Conservation (phyloP, 129 eudicot genomes). For the Pseudognaphalium luteoalbum region DNA sequence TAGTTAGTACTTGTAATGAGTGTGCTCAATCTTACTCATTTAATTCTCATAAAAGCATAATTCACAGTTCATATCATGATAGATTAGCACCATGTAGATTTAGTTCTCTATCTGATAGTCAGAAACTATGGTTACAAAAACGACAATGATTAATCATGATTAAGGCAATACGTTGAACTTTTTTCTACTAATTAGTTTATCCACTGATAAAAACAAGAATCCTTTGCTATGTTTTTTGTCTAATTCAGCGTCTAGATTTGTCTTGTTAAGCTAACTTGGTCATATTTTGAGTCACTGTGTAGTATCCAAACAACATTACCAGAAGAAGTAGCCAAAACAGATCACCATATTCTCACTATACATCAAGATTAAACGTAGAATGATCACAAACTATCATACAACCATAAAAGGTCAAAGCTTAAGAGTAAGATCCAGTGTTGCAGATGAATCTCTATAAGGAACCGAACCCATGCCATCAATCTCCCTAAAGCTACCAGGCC, state of each 20-base stretch:
- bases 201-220: neutral
- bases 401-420: conserved; percentile 41
- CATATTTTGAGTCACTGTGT: neutral
- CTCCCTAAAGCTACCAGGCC: conserved; percentile 75
- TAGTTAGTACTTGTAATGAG: no score
- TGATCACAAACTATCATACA: neutral
- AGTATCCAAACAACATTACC: neutral
- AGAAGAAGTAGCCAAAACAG: neutral
- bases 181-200: neutral
- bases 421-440: conserved; percentile 56
- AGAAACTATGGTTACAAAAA: neutral
- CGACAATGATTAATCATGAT: neutral
- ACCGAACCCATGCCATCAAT: conserved; percentile 40
- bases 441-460: conserved; percentile 35
- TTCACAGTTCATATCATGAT: neutral
- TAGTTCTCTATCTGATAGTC: neutral
- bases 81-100: conserved; percentile 44
- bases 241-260: neutral
- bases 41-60: neutral
- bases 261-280: neutral
- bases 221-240: neutral
- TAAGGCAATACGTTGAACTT: neutral
- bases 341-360: neutral
- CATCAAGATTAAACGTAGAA: neutral
- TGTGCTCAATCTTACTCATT: conserved; percentile 15